Evolutionary conservation across 805 yeast species (phyloP).

Genomic region (Metschnikowia picachoensis): DNA sequence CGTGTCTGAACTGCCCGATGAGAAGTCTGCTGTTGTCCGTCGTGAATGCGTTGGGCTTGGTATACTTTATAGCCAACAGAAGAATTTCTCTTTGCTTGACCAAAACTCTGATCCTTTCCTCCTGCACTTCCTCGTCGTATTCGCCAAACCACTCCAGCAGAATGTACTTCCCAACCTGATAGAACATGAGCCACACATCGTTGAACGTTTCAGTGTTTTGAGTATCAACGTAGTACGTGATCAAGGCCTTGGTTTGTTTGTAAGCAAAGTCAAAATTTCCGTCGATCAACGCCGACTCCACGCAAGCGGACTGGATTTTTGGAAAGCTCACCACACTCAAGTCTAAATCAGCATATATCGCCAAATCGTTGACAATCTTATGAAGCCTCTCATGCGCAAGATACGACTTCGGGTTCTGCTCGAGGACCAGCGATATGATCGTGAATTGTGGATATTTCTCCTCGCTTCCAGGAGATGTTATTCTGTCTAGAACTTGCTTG

Average conservation of each 20-base stretch:
- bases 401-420: slow-evolving; percentile 52
- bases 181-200: slow-evolving; percentile 64
- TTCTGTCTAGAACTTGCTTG: slow-evolving; percentile 13
- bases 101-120: slow-evolving; percentile 23
- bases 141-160: slow-evolving; percentile 22
- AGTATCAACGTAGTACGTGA: slow-evolving; percentile 23
- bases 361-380: slow-evolving; percentile 38
- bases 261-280: slow-evolving; percentile 60
- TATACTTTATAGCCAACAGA: slow-evolving; percentile 44
- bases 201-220: slow-evolving; percentile 17
- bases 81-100: slow-evolving; percentile 52
- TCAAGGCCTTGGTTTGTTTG: slow-evolving; percentile 35
- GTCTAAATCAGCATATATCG: slow-evolving; percentile 33
- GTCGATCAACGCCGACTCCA: slow-evolving; percentile 64
- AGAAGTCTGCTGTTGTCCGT: slow-evolving; percentile 52
- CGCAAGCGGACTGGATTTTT: slow-evolving; percentile 45
- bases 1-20: slow-evolving; percentile 58
- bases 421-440: slow-evolving; percentile 44
- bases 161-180: slow-evolving; percentile 62
- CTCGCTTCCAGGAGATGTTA: slow-evolving; percentile 7
- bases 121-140: slow-evolving; percentile 14
- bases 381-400: slow-evolving; percentile 40
- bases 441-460: slow-evolving; percentile 14
- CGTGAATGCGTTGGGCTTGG: slow-evolving; percentile 37
- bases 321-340: slow-evolving; percentile 23